Base-by-base conservation (phyloP, 2,329 filamentous ascomycete species). In the Cordyceps javanica region DNA sequence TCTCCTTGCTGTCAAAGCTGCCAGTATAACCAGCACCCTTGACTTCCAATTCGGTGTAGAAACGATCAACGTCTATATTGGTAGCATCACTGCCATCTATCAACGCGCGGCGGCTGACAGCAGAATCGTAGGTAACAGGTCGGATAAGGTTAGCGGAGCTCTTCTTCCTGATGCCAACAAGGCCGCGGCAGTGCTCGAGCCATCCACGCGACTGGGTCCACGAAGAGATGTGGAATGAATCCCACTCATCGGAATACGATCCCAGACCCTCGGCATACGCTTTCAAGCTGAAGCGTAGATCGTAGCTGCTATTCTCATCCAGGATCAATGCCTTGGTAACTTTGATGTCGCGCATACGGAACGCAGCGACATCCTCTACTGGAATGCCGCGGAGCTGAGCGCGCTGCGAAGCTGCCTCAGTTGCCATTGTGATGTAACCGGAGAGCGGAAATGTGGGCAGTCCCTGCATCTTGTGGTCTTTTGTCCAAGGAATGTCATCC, bases 111-210 rank as follows among this genome's bases (percentile, higher is more conserved):
- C 65, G 61, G 13, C n/a, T 30, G 1, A 59, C 14, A 10, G 61
- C 59, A 3, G 51, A 57, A 3, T 57, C 55, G n/a, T 48, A 46
- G 19, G 59, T 58, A 7, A 70, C 64, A 1, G 66, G 60, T n/a
- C 38, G 36, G 14, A 57, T 36, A 7, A 57, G 16, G 44, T 70
- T 69, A 16, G 46, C 44, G 1, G 48, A 41, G 2, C 36, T 51
- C 10, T 55, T 51, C 51, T 66, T 66, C 19, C 65, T 63, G 23
- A 78, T 72, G 6, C 73, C 68, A 10, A 84, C 71, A 3, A 81
- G 69, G n/a, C 80, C 80, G 51, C 76, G 73, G 65, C 82, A 85
- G 63, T 86, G 78, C 63, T 85, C 79, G 0, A 77, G 76, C 82
- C 82, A 86, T 11, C 78, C 77, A 41, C 78, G 73, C 13, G 68